phyloP scores from a whole-genome alignment of 2,329 filamentous ascomycete genomes.

The Epichloe uncinata region DNA sequence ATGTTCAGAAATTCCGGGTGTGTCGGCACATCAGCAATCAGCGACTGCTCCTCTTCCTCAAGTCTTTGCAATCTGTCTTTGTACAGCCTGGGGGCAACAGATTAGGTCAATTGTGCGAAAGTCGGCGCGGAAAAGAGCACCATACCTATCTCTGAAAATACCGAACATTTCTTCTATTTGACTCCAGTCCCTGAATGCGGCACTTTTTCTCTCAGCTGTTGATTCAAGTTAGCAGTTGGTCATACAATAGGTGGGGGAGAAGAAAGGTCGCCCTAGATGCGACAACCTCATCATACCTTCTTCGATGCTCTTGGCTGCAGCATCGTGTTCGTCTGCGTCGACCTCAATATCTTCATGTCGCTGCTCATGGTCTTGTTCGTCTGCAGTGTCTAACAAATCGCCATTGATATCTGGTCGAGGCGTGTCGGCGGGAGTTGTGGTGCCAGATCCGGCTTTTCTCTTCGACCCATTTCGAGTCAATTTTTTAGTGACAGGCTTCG shows the following conservation, averaged over 20 bases:
- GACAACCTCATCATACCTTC: slow-evolving; percentile 39
- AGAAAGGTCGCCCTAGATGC: neutral
- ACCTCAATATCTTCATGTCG: slow-evolving; percentile 41
- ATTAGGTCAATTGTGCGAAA: neutral
- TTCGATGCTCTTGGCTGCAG: slow-evolving; percentile 48
- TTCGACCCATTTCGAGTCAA: slow-evolving; percentile 28
- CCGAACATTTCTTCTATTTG: slow-evolving; percentile 82
- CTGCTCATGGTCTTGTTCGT: slow-evolving; percentile 28
- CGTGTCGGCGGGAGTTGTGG: neutral
- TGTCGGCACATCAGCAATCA: slow-evolving; percentile 47
- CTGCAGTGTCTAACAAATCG: slow-evolving; percentile 21
- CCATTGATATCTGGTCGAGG: slow-evolving; percentile 19
- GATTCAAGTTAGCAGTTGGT: slow-evolving; percentile 10
- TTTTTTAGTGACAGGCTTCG: slow-evolving; percentile 24
- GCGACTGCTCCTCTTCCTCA: slow-evolving; percentile 54
- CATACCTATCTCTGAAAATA: slow-evolving; percentile 65
- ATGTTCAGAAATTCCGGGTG: slow-evolving; percentile 88
- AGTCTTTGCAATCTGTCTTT: slow-evolving; percentile 76
- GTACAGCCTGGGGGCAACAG: slow-evolving; percentile 49
- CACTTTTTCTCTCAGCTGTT: slow-evolving; percentile 62
- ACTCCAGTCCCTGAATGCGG: slow-evolving; percentile 65
- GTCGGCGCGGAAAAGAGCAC: slow-evolving; percentile 4
- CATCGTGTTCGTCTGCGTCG: slow-evolving; percentile 37
- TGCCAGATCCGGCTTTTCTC: slow-evolving; percentile 17
- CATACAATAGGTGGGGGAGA: neutral